Conservation (phyloP, 2,329 filamentous ascomycete genomes). For the Metarhizium brunneum region DNA sequence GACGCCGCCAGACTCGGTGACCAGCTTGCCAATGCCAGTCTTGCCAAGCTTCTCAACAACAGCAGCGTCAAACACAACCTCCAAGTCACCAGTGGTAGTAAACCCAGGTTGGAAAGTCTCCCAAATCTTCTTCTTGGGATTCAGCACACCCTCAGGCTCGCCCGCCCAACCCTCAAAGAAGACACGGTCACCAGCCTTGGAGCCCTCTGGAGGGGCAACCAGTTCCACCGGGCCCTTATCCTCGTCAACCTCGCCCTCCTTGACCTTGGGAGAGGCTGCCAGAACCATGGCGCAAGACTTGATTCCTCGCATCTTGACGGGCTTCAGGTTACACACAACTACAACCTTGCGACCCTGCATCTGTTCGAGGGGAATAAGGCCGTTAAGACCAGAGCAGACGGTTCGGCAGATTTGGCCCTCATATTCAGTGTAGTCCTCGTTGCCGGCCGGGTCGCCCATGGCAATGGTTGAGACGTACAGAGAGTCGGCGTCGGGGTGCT, state of each 20-base stretch:
- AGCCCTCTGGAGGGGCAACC: constrained; percentile 69
- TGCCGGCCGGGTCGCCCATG: constrained; percentile 78
- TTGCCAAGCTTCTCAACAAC: constrained; percentile 69
- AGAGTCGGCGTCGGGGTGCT: constrained; percentile 94
- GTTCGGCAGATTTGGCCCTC: constrained; percentile 89
- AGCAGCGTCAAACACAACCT: constrained; percentile 78
- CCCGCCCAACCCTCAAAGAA: constrained; percentile 93
- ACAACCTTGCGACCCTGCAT: constrained; percentile 97
- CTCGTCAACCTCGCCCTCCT: constrained; percentile 74
- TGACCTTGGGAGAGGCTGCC: constrained; percentile 76
- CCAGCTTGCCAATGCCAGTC: constrained; percentile 57
- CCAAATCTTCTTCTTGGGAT: constrained; percentile 99
- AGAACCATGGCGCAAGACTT: constrained; percentile 81
- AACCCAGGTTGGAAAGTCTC: constrained; percentile 95
- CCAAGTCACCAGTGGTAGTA: constrained; percentile 71
- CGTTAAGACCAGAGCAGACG: constrained; percentile 94
- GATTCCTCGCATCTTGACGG: constrained; percentile 94
- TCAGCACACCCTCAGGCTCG: constrained; percentile 85
- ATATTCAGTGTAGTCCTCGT: constrained; percentile 76
- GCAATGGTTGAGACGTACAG: constrained; percentile 93
- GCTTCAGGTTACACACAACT: constrained; percentile 95
- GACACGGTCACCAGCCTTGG: constrained; percentile 77
- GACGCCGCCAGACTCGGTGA: constrained; percentile 66
- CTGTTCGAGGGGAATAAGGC: constrained; percentile 81
- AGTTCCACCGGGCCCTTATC: constrained; percentile 90